These are phyloP conservation scores for Dalbergia cochinchinensis DNA, from an alignment of 306 rosid species.

Conservation along the genomic window DNA sequence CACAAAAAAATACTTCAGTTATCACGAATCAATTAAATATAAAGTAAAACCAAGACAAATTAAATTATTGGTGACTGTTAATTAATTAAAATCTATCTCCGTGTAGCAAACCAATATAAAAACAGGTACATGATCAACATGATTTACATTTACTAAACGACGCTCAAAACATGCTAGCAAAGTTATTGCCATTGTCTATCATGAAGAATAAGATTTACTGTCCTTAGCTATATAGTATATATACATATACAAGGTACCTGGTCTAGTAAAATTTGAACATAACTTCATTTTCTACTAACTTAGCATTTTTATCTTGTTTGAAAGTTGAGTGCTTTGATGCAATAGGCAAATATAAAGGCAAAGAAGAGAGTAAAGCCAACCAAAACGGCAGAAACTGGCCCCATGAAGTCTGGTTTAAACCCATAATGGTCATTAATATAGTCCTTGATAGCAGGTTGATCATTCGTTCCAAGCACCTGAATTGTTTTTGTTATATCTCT, in stretches of 20 bases:
- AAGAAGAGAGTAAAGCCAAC: slow-evolving; percentile 76
- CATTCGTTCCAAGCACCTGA: slow-evolving; percentile 54
- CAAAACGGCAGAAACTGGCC: slow-evolving; percentile 83
- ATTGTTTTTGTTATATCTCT: slow-evolving; percentile 61
- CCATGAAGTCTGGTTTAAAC: slow-evolving; percentile 73
- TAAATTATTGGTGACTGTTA: background rate
- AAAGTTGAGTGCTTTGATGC: slow-evolving; percentile 83
- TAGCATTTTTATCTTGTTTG: slow-evolving; percentile 64
- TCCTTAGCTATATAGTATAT: background rate
- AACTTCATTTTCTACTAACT: background rate
- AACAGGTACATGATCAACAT: background rate
- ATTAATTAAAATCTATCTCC: background rate
- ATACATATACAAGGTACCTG: slow-evolving; percentile 9
- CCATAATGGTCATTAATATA: slow-evolving; percentile 68
- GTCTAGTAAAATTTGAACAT: background rate
- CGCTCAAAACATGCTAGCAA: background rate
- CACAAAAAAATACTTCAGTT: no score
- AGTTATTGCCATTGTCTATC: background rate
- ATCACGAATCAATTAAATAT: no score
- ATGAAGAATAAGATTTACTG: background rate
- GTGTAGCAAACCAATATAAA: background rate
- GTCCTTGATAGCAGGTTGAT: slow-evolving; percentile 41
- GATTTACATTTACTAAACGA: slow-evolving; percentile 13
- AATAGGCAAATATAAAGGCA: slow-evolving; percentile 78
- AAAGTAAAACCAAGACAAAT: no score